phyloP scores from a whole-genome alignment of 2,329 filamentous ascomycete species.

The Tolypocladium amazonense region DNA sequence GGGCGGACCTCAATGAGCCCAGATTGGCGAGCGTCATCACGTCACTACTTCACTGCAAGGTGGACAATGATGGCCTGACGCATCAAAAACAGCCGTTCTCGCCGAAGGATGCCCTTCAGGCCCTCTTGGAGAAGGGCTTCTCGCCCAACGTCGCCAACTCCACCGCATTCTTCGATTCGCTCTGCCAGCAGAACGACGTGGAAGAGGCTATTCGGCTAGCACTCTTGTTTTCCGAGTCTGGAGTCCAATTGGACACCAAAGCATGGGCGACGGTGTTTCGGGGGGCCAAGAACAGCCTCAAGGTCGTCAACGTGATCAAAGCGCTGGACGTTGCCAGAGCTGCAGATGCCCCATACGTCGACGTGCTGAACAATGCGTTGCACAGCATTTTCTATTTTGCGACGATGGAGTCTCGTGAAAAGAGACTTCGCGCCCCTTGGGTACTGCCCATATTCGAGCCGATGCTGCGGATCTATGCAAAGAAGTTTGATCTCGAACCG shows the following conservation, averaged over 20 bases:
- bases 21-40: slow-evolving; percentile 46
- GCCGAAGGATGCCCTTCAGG: slow-evolving; percentile 19
- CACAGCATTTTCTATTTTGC: slow-evolving; percentile 38
- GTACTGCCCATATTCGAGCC: slow-evolving; percentile 29
- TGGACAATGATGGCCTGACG: slow-evolving; percentile 8
- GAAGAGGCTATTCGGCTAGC: slow-evolving; percentile 24
- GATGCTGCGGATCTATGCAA: slow-evolving; percentile 38
- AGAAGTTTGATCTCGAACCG: slow-evolving; percentile 34
- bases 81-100: slow-evolving; percentile 13
- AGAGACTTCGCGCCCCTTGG: slow-evolving; percentile 18
- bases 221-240: slow-evolving; percentile 23
- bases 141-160: slow-evolving; percentile 52
- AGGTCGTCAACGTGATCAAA: slow-evolving; percentile 39
- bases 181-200: slow-evolving; percentile 41
- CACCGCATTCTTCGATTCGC: slow-evolving; percentile 60
- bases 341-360: slow-evolving; percentile 29
- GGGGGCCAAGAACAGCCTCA: slow-evolving; percentile 50
- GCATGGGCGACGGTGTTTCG: slow-evolving; percentile 62
- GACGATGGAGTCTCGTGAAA: slow-evolving; percentile 25
- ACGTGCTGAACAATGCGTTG: slow-evolving; percentile 28
- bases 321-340: slow-evolving; percentile 32
- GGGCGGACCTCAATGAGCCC: slow-evolving; percentile 34
- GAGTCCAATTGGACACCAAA: slow-evolving; percentile 51
- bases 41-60: slow-evolving; percentile 37
- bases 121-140: slow-evolving; percentile 49